Evolutionary conservation across 2,329 filamentous ascomycete genomes (phyloP), one percentile per base, ranked within the genome.

Genomic region (Pseudogymnoascus sp.): DNA sequence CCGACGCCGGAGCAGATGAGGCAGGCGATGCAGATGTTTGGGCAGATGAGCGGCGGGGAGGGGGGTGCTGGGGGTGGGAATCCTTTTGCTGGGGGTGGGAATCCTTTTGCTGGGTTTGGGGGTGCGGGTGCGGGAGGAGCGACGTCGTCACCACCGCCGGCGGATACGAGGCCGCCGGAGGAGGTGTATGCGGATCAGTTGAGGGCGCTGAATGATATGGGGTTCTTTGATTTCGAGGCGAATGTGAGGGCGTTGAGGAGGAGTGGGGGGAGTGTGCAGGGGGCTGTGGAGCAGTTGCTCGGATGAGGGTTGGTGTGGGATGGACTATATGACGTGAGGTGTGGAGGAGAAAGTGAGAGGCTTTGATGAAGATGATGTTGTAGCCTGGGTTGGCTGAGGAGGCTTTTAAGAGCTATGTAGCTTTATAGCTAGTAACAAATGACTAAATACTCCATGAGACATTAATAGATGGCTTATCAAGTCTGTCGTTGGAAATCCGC

Each of bases 141-240:
- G 42, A 71, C 72, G 2, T 75, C 73, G 19, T 73, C 82, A 1
- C 75, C 83, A 11, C 77, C 83, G 17, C 89, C 91, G 4, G 76
- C 83, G 2, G 95, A 99, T 76, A 96, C 83, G 71, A 84, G 93
- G 66, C 93, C 95, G 4, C 93, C 95, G 0, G 95, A 99, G 79
- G 95, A 97, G 76, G 82, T 91, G 64, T 99, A 96, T 70, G 92
- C 90, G 2, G 87, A 90, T 33, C 93, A 99, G 77, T 80, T 99
- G 60, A 83, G 91, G 65, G 92, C 97, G 77, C 79, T 99, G 66
- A 99, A 99, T 75, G 95, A 97, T 68, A 99, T 99, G 95, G 95
- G 95, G 2, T 99, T 99, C 77, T 96, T 87, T 74, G 93, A 99
- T 73, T 99, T 97, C 72, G 93, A 99, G 61, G 81, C 90, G 69